Evolutionary conservation across 2,329 filamentous ascomycete species (phyloP).

Genomic region (Pseudocercospora musae): DNA sequence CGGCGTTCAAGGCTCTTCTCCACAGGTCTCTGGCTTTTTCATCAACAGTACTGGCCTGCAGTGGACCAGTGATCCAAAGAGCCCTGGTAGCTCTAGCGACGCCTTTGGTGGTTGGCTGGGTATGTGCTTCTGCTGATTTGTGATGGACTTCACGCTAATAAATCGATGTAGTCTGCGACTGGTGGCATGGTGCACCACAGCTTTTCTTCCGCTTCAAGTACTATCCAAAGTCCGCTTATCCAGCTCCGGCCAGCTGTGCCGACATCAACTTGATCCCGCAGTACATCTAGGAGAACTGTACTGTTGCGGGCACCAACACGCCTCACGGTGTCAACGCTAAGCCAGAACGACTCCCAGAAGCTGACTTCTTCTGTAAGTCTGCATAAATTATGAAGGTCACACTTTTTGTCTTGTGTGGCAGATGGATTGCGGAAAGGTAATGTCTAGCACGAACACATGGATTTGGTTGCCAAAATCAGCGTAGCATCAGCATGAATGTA

Average conservation of each 20-base stretch:
- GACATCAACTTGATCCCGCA: constrained; percentile 31
- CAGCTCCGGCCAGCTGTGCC: constrained; percentile 31
- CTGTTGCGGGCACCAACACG: not conserved
- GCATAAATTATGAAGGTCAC: not conserved
- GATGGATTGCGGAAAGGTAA: not conserved
- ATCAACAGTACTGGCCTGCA: constrained; percentile 36
- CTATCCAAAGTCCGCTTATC: constrained; percentile 15
- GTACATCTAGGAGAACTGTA: constrained; percentile 25
- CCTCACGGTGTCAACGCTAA: not conserved
- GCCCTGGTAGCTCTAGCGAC: constrained; percentile 11
- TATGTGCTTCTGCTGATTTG: not conserved
- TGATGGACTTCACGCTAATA: not conserved
- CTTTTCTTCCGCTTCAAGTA: constrained; percentile 32
- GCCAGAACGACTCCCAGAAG: not conserved
- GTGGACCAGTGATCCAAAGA: constrained; percentile 22
- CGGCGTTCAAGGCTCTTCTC: constrained; percentile 17
- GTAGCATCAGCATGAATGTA: not conserved
- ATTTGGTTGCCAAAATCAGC: not conserved
- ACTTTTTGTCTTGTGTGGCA: too few relatives aligned
- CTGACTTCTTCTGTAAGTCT: not conserved
- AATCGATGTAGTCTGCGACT: constrained; percentile 29
- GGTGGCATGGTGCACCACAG: constrained; percentile 35
- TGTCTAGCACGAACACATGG: not conserved
- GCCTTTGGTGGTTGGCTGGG: constrained; percentile 33
- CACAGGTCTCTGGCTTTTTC: constrained; percentile 24